phyloP scores from a whole-genome alignment of 2,329 filamentous ascomycete genomes.

The Botryosphaeria dothidea region DNA sequence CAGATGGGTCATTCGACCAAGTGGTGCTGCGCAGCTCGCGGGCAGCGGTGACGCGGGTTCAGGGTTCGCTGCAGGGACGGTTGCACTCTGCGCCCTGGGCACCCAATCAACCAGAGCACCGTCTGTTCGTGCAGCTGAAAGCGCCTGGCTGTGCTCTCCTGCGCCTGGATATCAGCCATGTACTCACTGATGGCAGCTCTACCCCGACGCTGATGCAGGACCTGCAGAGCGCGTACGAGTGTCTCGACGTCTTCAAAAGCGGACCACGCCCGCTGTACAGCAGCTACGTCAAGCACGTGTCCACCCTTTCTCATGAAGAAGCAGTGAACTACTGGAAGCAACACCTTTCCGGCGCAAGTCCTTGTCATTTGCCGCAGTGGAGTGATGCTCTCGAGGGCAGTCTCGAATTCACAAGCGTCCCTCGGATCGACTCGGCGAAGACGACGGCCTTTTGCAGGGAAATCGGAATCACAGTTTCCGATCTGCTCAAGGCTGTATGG shows the following conservation, averaged over 20 bases:
- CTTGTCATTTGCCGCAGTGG: conserved; percentile 41
- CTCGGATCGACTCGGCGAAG: background rate
- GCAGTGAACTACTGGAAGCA: conserved; percentile 37
- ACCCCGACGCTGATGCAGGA: conserved; percentile 52
- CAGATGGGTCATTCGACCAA: conserved; percentile 35
- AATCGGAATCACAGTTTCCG: conserved; percentile 50
- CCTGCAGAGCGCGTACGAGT: conserved; percentile 47
- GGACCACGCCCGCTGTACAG: conserved; percentile 39
- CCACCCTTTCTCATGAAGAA: conserved; percentile 16
- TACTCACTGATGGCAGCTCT: conserved; percentile 54
- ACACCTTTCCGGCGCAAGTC: conserved; percentile 39
- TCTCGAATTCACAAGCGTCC: conserved; percentile 26
- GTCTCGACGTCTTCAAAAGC: conserved; percentile 34
- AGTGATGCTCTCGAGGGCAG: conserved; percentile 22
- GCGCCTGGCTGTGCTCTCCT: background rate
- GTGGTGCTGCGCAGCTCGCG: conserved; percentile 23
- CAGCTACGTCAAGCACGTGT: conserved; percentile 38
- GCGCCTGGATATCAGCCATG: conserved; percentile 53
- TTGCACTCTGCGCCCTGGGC: conserved; percentile 7
- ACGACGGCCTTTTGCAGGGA: conserved; percentile 40
- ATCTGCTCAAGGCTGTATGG: conserved; percentile 45
- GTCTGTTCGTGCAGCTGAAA: background rate
- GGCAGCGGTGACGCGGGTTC: conserved; percentile 25
- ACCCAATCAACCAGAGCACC: conserved; percentile 43
- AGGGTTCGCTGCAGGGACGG: conserved; percentile 24